Evolutionary conservation across 345 rosid genomes (phyloP).

Genomic region (Mallotus nudiflorus): DNA sequence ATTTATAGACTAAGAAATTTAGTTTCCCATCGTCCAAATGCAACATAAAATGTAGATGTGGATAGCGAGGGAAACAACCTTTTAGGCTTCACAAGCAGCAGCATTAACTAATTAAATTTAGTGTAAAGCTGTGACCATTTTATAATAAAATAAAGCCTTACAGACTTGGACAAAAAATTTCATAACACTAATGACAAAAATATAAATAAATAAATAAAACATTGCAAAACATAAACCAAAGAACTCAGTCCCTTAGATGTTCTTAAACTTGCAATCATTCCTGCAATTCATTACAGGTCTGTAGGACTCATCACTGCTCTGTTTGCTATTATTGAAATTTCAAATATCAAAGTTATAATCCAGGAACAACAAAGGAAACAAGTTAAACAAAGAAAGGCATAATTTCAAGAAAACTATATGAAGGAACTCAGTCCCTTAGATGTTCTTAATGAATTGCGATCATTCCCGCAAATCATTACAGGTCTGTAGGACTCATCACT

Average conservation of each 20-base stretch:
- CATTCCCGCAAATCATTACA: slow-evolving; percentile 11
- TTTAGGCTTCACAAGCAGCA: slow-evolving; percentile 30
- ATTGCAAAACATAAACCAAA: no score
- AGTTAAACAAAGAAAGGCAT: neutral
- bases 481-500: slow-evolving; percentile 8
- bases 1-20: slow-evolving; percentile 17
- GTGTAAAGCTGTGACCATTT: neutral
- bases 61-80: slow-evolving; percentile 66
- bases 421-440: slow-evolving; percentile 15
- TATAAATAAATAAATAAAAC: no score
- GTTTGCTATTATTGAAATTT: no score
- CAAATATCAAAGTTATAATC: no score
- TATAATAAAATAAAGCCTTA: neutral
- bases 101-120: slow-evolving; percentile 3
- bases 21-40: slow-evolving; percentile 57
- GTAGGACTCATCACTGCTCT: no score
- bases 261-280: slow-evolving; percentile 4
- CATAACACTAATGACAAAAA: no score
- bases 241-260: slow-evolving; percentile 17
- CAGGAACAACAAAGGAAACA: no score
- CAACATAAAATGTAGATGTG: slow-evolving; percentile 23
- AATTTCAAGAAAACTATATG: neutral
- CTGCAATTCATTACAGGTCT: slow-evolving; percentile 14
- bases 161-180: no score
- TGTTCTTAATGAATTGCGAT: slow-evolving; percentile 7